Base-by-base conservation (phyloP, 2,329 filamentous ascomycete genomes). In the Aspergillus floridensis region DNA sequence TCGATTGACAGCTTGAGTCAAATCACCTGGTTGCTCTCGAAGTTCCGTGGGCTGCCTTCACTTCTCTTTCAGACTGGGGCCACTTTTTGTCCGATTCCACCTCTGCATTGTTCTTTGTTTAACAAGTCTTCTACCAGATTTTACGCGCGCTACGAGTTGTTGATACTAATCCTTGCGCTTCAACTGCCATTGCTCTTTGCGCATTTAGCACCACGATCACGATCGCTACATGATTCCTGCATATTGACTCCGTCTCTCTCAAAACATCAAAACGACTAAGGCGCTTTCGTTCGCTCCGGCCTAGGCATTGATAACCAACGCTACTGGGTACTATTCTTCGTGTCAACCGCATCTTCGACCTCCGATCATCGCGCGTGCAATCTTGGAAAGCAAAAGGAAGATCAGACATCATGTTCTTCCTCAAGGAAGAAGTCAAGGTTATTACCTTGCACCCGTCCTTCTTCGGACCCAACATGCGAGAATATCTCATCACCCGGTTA, bases 401-500 rank as follows among this genome's bases (percentile, higher is more conserved):
- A 16, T 19, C 21, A 19, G 29, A 35, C 77, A 79, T 64, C 69
- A 99, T 99, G 95, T 99, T 98, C 79, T 99, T 99, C 82, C 90
- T 99, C 66, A 92, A 96, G 79, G 93, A 96, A 74, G 89, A 98
- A 78, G 92, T 96, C 80, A 92, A 93, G 74, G 89, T 91, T 73
- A 93, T 98, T 71, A 93, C 92, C 68, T 86, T 99, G 72, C 95
- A 99, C 74, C 95, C 95, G 29, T 98, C 93, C 12, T 99, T 96
- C 80, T 98, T 99, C 74, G 93, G 93, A 59, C 89, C 91, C 64
- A 92, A 95, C 74, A 96, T 97, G 82, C 89, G 93, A 70, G 90
- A 96, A 68, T 88, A 96, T 69, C 90, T 99, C 46, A 93, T 90
- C 54, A 89, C 90, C 68, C 92, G 93, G 77, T 86, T 99, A 29